These are phyloP conservation scores for Physcomitrium patens DNA, from an alignment of 225 moss, liverwort and hornwort genomes.

Conservation along the genomic window DNA sequence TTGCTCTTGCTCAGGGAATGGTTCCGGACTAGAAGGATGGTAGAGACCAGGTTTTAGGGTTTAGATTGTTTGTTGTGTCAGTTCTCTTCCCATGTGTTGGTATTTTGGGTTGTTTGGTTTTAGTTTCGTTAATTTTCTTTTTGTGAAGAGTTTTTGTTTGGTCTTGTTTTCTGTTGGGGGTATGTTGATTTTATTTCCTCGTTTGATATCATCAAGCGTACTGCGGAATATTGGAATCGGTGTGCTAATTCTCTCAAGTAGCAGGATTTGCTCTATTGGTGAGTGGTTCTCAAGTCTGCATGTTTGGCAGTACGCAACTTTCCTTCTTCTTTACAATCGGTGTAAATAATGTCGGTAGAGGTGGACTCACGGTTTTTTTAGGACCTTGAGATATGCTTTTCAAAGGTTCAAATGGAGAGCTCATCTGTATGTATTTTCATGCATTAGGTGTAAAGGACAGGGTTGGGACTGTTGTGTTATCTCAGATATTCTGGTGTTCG, in stretches of 20 bases:
- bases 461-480: not conserved
- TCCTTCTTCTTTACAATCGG: not conserved
- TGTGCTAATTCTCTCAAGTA: too few relatives aligned
- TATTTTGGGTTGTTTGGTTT: not conserved
- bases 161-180: not conserved
- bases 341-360: not conserved
- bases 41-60: conserved; percentile 31
- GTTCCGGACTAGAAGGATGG: not conserved
- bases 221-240: too few relatives aligned
- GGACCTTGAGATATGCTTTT: conserved; percentile 4
- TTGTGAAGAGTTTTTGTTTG: not conserved
- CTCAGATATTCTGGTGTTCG: not conserved
- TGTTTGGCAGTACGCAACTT: not conserved
- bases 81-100: not conserved
- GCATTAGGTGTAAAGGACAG: not conserved
- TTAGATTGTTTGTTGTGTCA: conserved; percentile 19
- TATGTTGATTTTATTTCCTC: not conserved
- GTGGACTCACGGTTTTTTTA: not conserved
- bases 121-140: not conserved
- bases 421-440: not conserved
- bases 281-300: not conserved
- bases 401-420: not conserved
- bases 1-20: too few relatives aligned
- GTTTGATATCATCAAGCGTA: too few relatives aligned
- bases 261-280: not conserved